Base-by-base conservation (phyloP, 345 rosid species). In the Alliaria petiolata region DNA sequence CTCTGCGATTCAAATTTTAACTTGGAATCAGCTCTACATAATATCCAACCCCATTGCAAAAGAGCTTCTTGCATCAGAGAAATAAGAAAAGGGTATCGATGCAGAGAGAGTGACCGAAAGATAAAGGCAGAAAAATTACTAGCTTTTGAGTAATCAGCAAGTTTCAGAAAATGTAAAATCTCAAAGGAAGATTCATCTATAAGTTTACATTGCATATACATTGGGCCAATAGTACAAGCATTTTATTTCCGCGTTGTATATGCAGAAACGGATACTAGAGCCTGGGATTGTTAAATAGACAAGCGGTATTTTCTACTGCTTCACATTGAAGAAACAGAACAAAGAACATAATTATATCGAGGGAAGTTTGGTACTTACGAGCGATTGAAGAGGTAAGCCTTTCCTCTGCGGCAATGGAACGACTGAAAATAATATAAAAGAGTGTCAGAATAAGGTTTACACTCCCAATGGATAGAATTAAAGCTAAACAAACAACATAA, bases 381-480 rank as follows among this genome's bases (percentile, higher is more conserved):
- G 8, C 85, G 85, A 61, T 80, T 92, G 75, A 92, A 89, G 68
- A 88, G 98, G 76, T 86, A 89, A 19, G 92, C 95, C 78, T 88
- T 88, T 71, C 98, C 96, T 47, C 83, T 70, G 51, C 90, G 93
- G 71, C 82, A 76, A 71, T 83, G 90, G 69, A 90, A 90, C 42
- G 85, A 69, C 96, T 90, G 84, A 22, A n/a, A n/a, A 80, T 47
- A 10, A n/a, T n/a, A 10, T 19, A 30, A 69, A 34, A 12, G 57
- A 52, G 11, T 22, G 25, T 45, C 45, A 47, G 8, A 34, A 53
- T 9, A 26, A 45, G n/a, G 8, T 28, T 56, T 19, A 74, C 38
- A 66, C 15, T 39, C 60, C 22, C 16, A 38, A 45, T 13, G 28
- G 42, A 46, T 38, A 36, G 12, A 57, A 7, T 28, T 0, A 19